phyloP scores from a whole-genome alignment of 257 asterid species.

The Osmanthus fragrans region DNA sequence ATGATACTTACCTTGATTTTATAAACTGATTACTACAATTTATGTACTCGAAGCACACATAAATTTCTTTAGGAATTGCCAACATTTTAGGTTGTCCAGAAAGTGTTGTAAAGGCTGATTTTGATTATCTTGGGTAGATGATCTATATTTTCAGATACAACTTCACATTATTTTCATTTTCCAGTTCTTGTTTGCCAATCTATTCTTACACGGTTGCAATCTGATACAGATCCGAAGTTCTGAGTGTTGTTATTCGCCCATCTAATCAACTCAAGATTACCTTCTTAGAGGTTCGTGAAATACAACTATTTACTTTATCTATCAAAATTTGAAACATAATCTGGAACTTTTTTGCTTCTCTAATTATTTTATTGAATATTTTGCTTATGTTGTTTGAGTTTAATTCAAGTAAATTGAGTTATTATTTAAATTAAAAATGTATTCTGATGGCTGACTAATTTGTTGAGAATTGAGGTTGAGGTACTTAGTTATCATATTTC shows the following conservation, averaged over 20 bases:
- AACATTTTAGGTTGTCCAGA: constrained; percentile 5
- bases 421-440: background rate
- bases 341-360: background rate
- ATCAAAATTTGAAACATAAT: constrained; percentile 12
- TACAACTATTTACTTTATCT: constrained; percentile 24
- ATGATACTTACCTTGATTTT: background rate
- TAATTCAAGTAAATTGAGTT: background rate
- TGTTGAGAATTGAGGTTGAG: background rate
- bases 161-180: background rate
- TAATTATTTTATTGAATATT: constrained; percentile 7
- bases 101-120: background rate
- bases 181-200: constrained; percentile 16
- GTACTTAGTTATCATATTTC: background rate
- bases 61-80: background rate
- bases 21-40: constrained; percentile 4
- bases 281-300: constrained; percentile 80
- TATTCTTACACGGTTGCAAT: constrained; percentile 31
- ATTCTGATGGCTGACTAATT: constrained; percentile 1
- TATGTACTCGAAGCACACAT: background rate
- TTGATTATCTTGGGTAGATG: constrained; percentile 1
- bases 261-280: constrained; percentile 89
- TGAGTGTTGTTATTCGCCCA: constrained; percentile 79
- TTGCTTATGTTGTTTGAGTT: constrained; percentile 5
- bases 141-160: background rate
- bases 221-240: constrained; percentile 77